phyloP scores from a whole-genome alignment of 352 stramenopile species.

The Phytophthora nicotianae region DNA sequence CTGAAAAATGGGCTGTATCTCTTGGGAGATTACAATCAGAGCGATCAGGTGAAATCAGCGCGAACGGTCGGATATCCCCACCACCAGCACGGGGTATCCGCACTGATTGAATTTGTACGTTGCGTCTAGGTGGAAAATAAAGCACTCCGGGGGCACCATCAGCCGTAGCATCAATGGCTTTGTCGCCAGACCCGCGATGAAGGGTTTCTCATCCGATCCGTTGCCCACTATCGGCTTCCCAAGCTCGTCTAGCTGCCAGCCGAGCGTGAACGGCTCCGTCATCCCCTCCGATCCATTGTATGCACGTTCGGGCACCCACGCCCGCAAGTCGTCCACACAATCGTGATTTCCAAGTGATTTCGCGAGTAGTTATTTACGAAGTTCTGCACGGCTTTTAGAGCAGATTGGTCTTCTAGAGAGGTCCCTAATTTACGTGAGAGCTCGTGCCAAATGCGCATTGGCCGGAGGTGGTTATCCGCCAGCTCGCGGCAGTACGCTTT shows the following conservation, averaged over 20 bases:
- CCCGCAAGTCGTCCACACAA: not conserved
- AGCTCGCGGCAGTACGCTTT: not conserved
- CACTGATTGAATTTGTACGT: slow-evolving; percentile 8
- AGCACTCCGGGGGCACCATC: too few species aligned
- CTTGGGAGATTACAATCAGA: too few species aligned
- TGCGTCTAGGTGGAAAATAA: not conserved
- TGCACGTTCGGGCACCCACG: not conserved
- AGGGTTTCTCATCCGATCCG: too few species aligned
- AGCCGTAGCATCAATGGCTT: too few species aligned
- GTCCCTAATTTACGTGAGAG: not conserved
- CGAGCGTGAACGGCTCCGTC: too few species aligned
- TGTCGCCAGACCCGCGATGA: too few species aligned
- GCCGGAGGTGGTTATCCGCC: not conserved
- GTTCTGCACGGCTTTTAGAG: not conserved
- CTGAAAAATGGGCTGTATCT: not conserved
- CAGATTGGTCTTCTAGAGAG: not conserved
- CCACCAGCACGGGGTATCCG: slow-evolving; percentile 8
- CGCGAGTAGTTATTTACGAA: not conserved
- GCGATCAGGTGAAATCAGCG: not conserved
- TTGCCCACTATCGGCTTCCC: too few species aligned
- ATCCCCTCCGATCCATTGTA: too few species aligned
- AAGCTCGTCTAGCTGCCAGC: too few species aligned
- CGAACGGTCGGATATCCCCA: slow-evolving; percentile 1
- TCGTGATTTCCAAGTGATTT: not conserved
- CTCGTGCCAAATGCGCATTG: not conserved